A percentile compares a stretch with the other conserved stretches of the same genome.
Evolutionary conservation across 1,284 basidiomycete species (phyloP).

Genomic region (Ustilago cynodontis): DNA sequence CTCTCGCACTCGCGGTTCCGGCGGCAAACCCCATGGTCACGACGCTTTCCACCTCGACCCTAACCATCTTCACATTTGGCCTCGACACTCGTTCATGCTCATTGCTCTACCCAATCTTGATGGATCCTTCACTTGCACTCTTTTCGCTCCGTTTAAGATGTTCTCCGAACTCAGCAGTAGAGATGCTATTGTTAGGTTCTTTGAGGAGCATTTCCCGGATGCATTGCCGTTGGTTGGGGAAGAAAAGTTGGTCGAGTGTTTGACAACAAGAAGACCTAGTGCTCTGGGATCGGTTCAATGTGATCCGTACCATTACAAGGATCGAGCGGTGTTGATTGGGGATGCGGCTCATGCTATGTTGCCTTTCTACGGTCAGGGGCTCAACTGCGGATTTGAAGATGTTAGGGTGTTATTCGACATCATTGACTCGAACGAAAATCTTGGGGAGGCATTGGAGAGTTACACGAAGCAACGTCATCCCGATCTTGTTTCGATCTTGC

Average conservation of each 20-base stretch:
- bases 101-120: slow-evolving; percentile 86
- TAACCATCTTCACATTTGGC: slow-evolving; percentile 98
- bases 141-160: slow-evolving; percentile 88
- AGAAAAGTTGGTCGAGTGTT: slow-evolving; percentile 80
- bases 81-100: slow-evolving; percentile 97
- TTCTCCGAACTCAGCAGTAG: slow-evolving; percentile 71
- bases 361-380: slow-evolving; percentile 95
- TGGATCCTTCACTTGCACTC: slow-evolving; percentile 76
- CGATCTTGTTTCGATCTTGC: slow-evolving; percentile 88
- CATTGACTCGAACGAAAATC: slow-evolving; percentile 73
- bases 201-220: slow-evolving; percentile 86
- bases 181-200: slow-evolving; percentile 79
- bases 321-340: slow-evolving; percentile 87
- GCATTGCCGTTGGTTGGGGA: slow-evolving; percentile 86
- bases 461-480: slow-evolving; percentile 86
- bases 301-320: slow-evolving; percentile 88
- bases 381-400: slow-evolving; percentile 98
- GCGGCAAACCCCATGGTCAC: slow-evolving; percentile 30
- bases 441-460: slow-evolving; percentile 78
- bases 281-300: slow-evolving; percentile 91
- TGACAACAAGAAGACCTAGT: slow-evolving; percentile 84
- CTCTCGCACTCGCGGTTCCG: slow-evolving; percentile 73
- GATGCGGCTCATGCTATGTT: slow-evolving; percentile 98
- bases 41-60: slow-evolving; percentile 84
- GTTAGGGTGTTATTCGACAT: slow-evolving; percentile 86